These are phyloP conservation scores for Globisporangium takayamanum DNA, from an alignment of 352 stramenopile genomes.

Conservation along the genomic window DNA sequence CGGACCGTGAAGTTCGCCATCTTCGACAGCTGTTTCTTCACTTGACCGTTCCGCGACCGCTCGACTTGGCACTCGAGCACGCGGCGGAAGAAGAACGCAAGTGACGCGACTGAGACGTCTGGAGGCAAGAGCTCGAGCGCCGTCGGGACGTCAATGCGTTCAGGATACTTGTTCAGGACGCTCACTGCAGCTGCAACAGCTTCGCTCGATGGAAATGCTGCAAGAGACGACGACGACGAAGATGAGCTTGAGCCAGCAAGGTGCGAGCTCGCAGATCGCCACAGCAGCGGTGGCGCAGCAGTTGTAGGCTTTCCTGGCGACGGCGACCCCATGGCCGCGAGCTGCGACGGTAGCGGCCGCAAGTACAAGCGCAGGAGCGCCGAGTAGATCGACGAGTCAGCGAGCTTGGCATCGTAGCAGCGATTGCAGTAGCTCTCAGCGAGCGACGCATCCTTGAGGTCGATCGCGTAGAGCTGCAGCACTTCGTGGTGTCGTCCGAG, in stretches of 20 bases:
- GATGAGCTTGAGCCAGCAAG: conserved; percentile 8
- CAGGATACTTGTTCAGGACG: conserved; percentile 77
- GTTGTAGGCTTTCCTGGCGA: conserved; percentile 5
- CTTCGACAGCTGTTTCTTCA: conserved; percentile 84
- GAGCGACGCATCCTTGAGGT: conserved; percentile 62
- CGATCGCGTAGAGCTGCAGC: conserved; percentile 69
- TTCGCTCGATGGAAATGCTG: conserved; percentile 31
- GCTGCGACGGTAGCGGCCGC: conserved; percentile 24
- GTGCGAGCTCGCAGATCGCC: conserved; percentile 3
- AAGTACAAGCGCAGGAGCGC: conserved; percentile 71
- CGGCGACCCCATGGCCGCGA: conserved; percentile 10
- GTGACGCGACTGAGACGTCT: conserved; percentile 38
- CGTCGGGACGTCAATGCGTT: conserved; percentile 75
- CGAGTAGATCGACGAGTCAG: conserved; percentile 79
- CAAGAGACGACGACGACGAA: conserved; percentile 6
- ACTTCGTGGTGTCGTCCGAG: conserved; percentile 78
- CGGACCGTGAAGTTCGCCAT: conserved; percentile 85
- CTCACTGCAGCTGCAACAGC: conserved; percentile 61
- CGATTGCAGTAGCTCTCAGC: conserved; percentile 79
- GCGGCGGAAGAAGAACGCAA: conserved; percentile 62
- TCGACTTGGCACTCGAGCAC: conserved; percentile 74
- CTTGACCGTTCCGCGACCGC: conserved; percentile 69
- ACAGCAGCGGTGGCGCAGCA: conserved; percentile 22
- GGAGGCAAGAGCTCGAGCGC: conserved; percentile 65
- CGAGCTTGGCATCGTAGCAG: conserved; percentile 67